These are phyloP conservation scores for Ceratobasidium sp. DNA, from an alignment of 1,284 basidiomycete genomes.

Conservation along the genomic window DNA sequence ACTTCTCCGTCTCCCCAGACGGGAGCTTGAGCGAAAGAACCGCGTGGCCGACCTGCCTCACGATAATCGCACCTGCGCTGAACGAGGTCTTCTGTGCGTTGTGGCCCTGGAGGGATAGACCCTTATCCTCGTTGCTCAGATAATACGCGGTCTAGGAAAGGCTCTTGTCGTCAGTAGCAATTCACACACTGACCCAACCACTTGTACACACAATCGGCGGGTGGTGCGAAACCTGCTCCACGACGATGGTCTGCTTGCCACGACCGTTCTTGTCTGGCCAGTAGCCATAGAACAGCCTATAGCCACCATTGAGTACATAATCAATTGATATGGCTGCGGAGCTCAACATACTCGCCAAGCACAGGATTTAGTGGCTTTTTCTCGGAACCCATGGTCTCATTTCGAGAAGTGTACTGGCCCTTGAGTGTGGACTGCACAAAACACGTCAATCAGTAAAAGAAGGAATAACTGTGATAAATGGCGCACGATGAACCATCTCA, in stretches of 20 bases:
- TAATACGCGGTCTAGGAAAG: conserved; percentile 68
- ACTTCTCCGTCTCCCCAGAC: conserved; percentile 71
- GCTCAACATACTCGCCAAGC: conserved; percentile 82
- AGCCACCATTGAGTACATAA: not conserved
- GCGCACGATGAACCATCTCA: conserved; percentile 90
- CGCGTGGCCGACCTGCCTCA: conserved; percentile 97
- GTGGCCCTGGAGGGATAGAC: conserved; percentile 86
- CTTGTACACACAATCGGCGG: conserved; percentile 72
- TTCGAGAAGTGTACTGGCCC: conserved; percentile 93
- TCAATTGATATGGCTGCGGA: conserved; percentile 2
- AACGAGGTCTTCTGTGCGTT: conserved; percentile 93
- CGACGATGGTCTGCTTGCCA: conserved; percentile 85
- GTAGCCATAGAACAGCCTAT: conserved; percentile 88
- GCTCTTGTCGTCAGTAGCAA: not conserved
- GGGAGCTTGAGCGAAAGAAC: conserved; percentile 76
- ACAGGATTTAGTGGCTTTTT: conserved; percentile 99
- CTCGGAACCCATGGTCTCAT: conserved; percentile 94
- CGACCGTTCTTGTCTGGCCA: conserved; percentile 87
- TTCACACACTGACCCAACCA: conserved; percentile 16
- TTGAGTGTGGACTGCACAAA: conserved; percentile 80
- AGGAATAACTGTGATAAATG: not conserved
- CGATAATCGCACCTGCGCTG: conserved; percentile 78
- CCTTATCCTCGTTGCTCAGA: conserved; percentile 85
- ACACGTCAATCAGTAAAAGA: conserved; percentile 34
- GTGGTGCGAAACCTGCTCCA: conserved; percentile 98